Evolutionary conservation across 2,329 filamentous ascomycete genomes (phyloP).

Genomic region (Reticulascus tulasneorum): DNA sequence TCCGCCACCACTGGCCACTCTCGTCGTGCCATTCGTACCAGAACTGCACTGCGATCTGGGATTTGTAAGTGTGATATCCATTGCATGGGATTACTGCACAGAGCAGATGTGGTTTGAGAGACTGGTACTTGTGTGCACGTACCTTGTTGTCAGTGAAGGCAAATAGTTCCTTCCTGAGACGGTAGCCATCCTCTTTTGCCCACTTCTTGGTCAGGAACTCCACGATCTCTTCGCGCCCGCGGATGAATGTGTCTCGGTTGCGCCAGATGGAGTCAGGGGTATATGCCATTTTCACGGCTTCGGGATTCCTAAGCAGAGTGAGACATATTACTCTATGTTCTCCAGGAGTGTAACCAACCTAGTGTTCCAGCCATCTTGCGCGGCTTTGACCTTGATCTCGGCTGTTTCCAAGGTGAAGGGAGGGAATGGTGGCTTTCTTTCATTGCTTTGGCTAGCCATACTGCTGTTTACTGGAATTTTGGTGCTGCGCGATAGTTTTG

Average conservation of each 20-base stretch:
- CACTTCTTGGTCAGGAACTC: conserved; percentile 70
- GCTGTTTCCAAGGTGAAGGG: conserved; percentile 73
- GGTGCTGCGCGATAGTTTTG: neutral
- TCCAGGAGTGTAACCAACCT: conserved; percentile 40
- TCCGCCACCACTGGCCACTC: conserved; percentile 76
- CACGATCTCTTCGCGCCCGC: conserved; percentile 64
- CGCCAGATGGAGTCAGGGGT: conserved; percentile 76
- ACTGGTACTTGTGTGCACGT: too few relatives aligned
- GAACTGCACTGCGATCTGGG: conserved; percentile 77
- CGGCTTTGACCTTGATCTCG: conserved; percentile 73
- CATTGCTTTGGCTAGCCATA: conserved; percentile 9
- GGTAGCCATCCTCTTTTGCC: conserved; percentile 67
- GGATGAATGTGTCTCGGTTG: conserved; percentile 68
- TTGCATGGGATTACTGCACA: neutral
- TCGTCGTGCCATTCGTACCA: conserved; percentile 81
- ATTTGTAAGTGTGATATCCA: neutral
- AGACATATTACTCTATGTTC: neutral
- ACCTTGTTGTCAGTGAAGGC: conserved; percentile 66
- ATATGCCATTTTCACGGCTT: conserved; percentile 65
- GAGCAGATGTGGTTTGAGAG: too few relatives aligned
- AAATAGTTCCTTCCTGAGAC: conserved; percentile 79
- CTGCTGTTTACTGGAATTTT: neutral
- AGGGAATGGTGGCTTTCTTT: conserved; percentile 47
- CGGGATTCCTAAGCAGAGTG: conserved; percentile 51
- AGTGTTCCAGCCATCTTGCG: conserved; percentile 80